Evolutionary conservation across 495 filamentous ascomycete genomes (phyloP).

Genomic region (Staphylotrichum longicolle): DNA sequence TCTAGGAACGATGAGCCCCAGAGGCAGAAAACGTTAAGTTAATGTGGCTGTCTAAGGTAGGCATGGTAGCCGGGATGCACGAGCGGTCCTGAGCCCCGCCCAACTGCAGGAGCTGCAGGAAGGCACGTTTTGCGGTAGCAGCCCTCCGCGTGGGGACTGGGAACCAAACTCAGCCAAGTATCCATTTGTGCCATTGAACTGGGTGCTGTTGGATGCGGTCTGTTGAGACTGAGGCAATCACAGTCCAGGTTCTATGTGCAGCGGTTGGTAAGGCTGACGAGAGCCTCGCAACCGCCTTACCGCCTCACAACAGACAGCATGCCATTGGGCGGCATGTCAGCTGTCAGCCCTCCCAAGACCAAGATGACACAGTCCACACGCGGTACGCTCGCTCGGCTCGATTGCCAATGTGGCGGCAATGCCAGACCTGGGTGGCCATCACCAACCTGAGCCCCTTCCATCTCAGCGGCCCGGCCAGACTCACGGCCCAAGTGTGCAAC

Average conservation of each 20-base stretch:
- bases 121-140: not conserved
- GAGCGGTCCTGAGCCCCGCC: conserved; percentile 18
- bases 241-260: not conserved
- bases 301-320: not conserved
- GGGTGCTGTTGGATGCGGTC: not conserved
- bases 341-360: not conserved
- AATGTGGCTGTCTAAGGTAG: not conserved
- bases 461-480: not conserved
- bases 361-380: too few relatives aligned
- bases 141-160: conserved; percentile 1
- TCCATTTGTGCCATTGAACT: too few relatives aligned
- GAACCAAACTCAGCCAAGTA: conserved; percentile 3
- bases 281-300: not conserved
- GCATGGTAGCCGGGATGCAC: conserved; percentile 13
- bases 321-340: not conserved
- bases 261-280: conserved; percentile 10
- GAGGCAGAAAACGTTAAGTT: too few relatives aligned
- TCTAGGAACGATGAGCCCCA: too few relatives aligned
- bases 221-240: not conserved
- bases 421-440: too few relatives aligned
- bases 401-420: too few relatives aligned
- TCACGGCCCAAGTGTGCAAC: not conserved
- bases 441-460: not conserved
- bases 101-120: not conserved
- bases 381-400: too few relatives aligned